These are phyloP conservation scores for Alternaria sp. DNA, from an alignment of 2,329 filamentous ascomycete genomes.

Conservation along the genomic window DNA sequence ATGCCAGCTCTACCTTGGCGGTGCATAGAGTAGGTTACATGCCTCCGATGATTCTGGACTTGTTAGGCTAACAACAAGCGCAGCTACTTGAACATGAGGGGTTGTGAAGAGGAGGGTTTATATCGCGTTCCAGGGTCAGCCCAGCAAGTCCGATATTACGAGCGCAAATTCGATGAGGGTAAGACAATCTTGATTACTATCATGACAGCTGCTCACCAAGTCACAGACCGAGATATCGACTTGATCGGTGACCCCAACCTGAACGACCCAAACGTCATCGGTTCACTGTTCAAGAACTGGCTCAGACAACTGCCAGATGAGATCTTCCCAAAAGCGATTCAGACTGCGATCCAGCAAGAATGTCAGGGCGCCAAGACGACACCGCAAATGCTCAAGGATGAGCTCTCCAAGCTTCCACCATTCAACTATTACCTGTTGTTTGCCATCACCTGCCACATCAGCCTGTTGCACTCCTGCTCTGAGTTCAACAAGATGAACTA, in stretches of 20 bases:
- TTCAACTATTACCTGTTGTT: slow-evolving; percentile 99
- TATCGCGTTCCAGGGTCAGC: slow-evolving; percentile 93
- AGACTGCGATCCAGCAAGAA: slow-evolving; percentile 80
- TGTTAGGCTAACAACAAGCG: slow-evolving; percentile 24
- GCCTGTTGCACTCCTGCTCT: slow-evolving; percentile 86
- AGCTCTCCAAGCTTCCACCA: slow-evolving; percentile 90
- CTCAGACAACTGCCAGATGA: slow-evolving; percentile 93
- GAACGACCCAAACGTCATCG: slow-evolving; percentile 96
- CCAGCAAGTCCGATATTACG: slow-evolving; percentile 91
- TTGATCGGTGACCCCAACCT: slow-evolving; percentile 86
- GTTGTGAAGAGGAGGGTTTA: slow-evolving; percentile 89
- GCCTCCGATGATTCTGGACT: neutral
- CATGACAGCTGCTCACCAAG: slow-evolving; percentile 19
- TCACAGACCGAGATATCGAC: slow-evolving; percentile 81
- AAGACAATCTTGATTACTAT: slow-evolving; percentile 32
- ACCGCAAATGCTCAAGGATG: slow-evolving; percentile 85
- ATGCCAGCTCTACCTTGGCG: slow-evolving; percentile 96
- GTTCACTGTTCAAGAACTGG: slow-evolving; percentile 96
- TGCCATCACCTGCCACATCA: slow-evolving; percentile 95
- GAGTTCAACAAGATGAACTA: slow-evolving; percentile 99
- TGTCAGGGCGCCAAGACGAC: slow-evolving; percentile 81
- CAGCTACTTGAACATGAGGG: slow-evolving; percentile 90
- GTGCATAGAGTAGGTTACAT: slow-evolving; percentile 80
- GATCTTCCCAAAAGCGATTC: slow-evolving; percentile 84
- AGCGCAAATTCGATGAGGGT: slow-evolving; percentile 88